These are phyloP conservation scores for Bjerkandera adusta DNA, from an alignment of 1,284 basidiomycete species.

Conservation along the genomic window DNA sequence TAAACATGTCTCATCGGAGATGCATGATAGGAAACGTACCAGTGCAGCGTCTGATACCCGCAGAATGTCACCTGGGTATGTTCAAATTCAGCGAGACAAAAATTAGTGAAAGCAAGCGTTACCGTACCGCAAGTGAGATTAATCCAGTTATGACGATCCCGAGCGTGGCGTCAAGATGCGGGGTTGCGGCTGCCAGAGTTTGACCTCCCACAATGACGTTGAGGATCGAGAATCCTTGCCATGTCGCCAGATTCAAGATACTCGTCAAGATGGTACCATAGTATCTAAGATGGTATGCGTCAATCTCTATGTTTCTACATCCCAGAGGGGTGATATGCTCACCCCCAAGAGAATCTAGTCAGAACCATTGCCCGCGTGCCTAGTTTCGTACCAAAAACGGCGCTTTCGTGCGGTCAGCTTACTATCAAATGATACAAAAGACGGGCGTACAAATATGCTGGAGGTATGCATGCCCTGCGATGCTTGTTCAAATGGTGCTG, in stretches of 20 bases:
- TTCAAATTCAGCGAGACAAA: no score
- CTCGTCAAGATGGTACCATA: slow-evolving; percentile 63
- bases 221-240: slow-evolving; percentile 70
- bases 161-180: slow-evolving; percentile 45
- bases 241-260: slow-evolving; percentile 58
- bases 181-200: slow-evolving; percentile 60
- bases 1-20: no score
- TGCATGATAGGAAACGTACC: slow-evolving; percentile 35
- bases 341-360: slow-evolving; percentile 56
- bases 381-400: slow-evolving; percentile 58
- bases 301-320: neutral
- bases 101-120: no score
- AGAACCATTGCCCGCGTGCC: slow-evolving; percentile 66
- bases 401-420: no score
- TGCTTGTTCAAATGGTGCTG: neutral
- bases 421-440: no score
- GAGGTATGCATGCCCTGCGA: slow-evolving; percentile 27
- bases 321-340: neutral
- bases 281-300: slow-evolving; percentile 43
- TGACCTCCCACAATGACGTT: slow-evolving; percentile 78
- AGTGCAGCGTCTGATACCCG: slow-evolving; percentile 65
- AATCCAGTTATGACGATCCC: slow-evolving; percentile 82
- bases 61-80: slow-evolving; percentile 42
- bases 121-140: slow-evolving; percentile 56
- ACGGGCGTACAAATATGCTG: slow-evolving; percentile 53